These are phyloP conservation scores for Aspergillus nidulans DNA, from an alignment of 495 filamentous ascomycete genomes.

Conservation along the genomic window DNA sequence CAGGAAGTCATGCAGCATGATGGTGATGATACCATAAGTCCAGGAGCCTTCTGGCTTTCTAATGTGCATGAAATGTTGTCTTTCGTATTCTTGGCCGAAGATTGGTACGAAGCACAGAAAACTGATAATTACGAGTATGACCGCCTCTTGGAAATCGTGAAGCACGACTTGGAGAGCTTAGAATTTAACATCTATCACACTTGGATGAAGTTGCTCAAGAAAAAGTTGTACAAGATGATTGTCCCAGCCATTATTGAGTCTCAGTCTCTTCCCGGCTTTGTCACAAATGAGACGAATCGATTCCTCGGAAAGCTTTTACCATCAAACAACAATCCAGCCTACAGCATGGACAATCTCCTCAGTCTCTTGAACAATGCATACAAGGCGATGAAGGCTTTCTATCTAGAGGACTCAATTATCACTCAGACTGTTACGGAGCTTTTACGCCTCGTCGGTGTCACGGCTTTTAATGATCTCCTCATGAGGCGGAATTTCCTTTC, in stretches of 20 bases:
- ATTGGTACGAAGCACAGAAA: conserved; percentile 99
- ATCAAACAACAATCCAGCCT: conserved; percentile 80
- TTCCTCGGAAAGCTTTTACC: conserved; percentile 96
- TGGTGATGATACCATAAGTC: conserved; percentile 94
- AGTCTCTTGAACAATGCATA: conserved; percentile 95
- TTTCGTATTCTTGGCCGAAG: conserved; percentile 97
- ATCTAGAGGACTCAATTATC: conserved; percentile 91
- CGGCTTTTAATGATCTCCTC: conserved; percentile 96
- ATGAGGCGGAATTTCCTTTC: conserved; percentile 98
- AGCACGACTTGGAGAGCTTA: conserved; percentile 95
- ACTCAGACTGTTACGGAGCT: conserved; percentile 94
- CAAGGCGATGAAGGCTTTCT: conserved; percentile 97
- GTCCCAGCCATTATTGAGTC: conserved; percentile 99
- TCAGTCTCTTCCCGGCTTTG: conserved; percentile 95
- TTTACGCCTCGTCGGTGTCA: conserved; percentile 89
- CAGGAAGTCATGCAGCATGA: conserved; percentile 99
- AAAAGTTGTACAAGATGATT: conserved; percentile 98
- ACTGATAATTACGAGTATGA: conserved; percentile 99
- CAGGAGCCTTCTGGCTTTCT: conserved; percentile 97
- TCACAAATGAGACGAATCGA: conserved; percentile 95
- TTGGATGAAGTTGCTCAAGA: conserved; percentile 99
- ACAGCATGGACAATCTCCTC: conserved; percentile 98
- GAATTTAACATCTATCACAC: conserved; percentile 99
- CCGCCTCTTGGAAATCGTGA: conserved; percentile 94
- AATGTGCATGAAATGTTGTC: conserved; percentile 99